Percentiles rank a stretch among this genome's conserved stretches.
These are phyloP conservation scores for Filobasidium floriforme DNA, from an alignment of 768 basidiomycete genomes.

Conservation along the genomic window DNA sequence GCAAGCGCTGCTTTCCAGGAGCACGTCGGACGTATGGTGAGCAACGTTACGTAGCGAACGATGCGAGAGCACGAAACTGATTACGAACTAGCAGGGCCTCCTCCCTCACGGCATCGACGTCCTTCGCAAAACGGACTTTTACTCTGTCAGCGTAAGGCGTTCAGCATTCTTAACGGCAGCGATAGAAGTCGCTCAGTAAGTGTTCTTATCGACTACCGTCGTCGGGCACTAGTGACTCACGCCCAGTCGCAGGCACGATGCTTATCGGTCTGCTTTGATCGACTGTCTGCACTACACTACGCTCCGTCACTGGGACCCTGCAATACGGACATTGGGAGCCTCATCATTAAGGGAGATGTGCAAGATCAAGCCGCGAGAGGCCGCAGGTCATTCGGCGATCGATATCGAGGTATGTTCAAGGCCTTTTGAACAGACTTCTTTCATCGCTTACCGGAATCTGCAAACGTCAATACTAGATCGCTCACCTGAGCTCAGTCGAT, in stretches of 20 bases:
- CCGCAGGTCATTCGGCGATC: not conserved
- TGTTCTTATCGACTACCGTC: constrained; percentile 18
- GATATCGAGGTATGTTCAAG: constrained; percentile 7
- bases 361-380: constrained; percentile 49
- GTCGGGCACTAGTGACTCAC: not conserved
- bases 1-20: constrained; percentile 98
- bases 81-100: constrained; percentile 54
- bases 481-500: constrained; percentile 59
- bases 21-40: constrained; percentile 84
- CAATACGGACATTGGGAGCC: constrained; percentile 70
- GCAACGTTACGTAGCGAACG: constrained; percentile 30
- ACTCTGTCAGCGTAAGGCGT: constrained; percentile 75
- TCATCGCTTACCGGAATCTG: no score
- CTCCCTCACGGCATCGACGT: constrained; percentile 94
- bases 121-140: constrained; percentile 85
- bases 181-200: constrained; percentile 77
- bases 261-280: constrained; percentile 64
- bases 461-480: constrained; percentile 24
- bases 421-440: no score
- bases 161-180: constrained; percentile 80
- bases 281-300: constrained; percentile 67
- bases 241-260: constrained; percentile 57
- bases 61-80: not conserved
- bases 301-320: constrained; percentile 78
- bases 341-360: constrained; percentile 66